Percentiles rank a stretch among this genome's conserved stretches.
Conservation (phyloP, 805 yeast genomes). For the Cyberlindnera xishuangbannaensis region DNA sequence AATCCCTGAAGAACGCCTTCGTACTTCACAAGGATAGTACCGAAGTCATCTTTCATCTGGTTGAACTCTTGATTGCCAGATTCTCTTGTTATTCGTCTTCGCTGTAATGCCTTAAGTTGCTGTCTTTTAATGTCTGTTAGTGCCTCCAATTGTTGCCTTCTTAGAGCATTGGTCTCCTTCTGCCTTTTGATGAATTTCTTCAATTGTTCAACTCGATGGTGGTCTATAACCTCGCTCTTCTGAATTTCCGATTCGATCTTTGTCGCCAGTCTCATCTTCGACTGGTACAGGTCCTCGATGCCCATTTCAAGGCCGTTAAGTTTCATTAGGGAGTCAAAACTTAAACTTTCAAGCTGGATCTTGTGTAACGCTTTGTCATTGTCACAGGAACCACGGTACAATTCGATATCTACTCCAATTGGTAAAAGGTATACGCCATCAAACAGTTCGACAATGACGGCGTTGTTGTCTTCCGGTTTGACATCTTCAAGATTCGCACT, state of each 20-base stretch:
- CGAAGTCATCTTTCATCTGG: constrained; percentile 13
- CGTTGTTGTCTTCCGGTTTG: constrained; percentile 3
- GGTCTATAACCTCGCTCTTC: constrained; percentile 1
- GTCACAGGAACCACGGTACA: constrained; percentile 9
- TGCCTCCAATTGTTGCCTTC: constrained; percentile 10
- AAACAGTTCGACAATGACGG: constrained; percentile 8
- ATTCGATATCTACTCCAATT: constrained; percentile 3
- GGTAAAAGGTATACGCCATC: constrained; percentile 17
- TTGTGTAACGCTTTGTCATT: constrained; percentile 3
- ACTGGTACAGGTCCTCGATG: constrained; percentile 27
- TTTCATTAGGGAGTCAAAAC: constrained; percentile 38
- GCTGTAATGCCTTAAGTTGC: constrained; percentile 8
- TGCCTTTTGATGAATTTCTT: constrained; percentile 4
- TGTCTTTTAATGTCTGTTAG: constrained; percentile 7
- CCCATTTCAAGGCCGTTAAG: constrained; percentile 33
- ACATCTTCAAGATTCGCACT: neutral
- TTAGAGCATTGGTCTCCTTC: neutral
- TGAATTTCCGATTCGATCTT: constrained; percentile 10
- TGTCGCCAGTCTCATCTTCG: constrained; percentile 14
- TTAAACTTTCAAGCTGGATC: constrained; percentile 15
- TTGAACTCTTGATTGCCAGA: neutral
- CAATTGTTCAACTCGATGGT: constrained; percentile 6
- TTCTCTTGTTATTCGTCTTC: constrained; percentile 1
- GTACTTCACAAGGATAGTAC: constrained; percentile 8
- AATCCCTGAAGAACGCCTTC: constrained; percentile 16